Conservation (phyloP, 805 yeast species). For the Spathaspora hagerdaliae region DNA sequence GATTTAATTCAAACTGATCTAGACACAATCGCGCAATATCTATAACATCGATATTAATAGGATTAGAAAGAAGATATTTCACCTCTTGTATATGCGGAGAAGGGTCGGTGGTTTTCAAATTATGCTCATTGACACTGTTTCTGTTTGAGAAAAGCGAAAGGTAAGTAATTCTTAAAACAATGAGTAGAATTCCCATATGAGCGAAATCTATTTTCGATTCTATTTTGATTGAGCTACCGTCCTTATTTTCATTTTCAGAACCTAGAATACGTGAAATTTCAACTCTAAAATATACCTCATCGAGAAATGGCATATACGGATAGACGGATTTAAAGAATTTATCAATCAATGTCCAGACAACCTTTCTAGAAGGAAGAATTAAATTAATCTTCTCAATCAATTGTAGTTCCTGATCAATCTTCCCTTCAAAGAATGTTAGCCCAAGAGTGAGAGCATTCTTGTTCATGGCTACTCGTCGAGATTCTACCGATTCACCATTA, state of each 20-base stretch:
- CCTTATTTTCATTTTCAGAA: conserved; percentile 16
- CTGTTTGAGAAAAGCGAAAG: conserved; percentile 36
- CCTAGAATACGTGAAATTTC: conserved; percentile 47
- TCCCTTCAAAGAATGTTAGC: conserved; percentile 28
- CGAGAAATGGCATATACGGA: conserved; percentile 63
- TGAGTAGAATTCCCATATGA: conserved; percentile 27
- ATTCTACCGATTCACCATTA: background rate
- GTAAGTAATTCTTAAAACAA: conserved; percentile 33
- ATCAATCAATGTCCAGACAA: conserved; percentile 54
- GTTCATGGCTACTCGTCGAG: conserved; percentile 14
- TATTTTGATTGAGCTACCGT: conserved; percentile 14
- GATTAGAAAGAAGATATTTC: conserved; percentile 25
- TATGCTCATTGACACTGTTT: conserved; percentile 23
- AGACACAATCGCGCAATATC: conserved; percentile 33
- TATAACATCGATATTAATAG: conserved; percentile 26
- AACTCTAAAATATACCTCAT: conserved; percentile 48
- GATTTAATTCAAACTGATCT: conserved; percentile 27
- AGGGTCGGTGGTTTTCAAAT: conserved; percentile 20
- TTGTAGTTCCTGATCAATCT: conserved; percentile 29
- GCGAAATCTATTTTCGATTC: conserved; percentile 33
- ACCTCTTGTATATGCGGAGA: conserved; percentile 18
- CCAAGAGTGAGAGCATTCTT: conserved; percentile 31
- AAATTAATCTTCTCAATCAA: conserved; percentile 39
- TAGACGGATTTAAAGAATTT: conserved; percentile 58
- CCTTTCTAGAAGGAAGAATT: conserved; percentile 49